Evolutionary conservation across 805 yeast species (phyloP).

Genomic region (Priceomyces melissophilus): DNA sequence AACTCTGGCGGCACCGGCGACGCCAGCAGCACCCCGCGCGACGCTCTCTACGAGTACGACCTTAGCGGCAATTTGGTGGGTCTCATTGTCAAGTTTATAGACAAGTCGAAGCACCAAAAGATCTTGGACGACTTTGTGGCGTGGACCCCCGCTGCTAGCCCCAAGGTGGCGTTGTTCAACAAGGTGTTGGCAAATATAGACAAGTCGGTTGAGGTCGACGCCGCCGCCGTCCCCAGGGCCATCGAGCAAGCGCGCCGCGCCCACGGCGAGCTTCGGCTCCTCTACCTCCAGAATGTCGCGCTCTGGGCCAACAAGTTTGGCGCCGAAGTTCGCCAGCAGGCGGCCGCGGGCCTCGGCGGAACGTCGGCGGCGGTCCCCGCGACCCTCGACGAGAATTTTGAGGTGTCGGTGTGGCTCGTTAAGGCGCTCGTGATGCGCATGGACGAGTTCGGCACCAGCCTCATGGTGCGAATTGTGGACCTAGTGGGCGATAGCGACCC

Average conservation of each 20-base stretch:
- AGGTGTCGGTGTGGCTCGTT: constrained; percentile 62
- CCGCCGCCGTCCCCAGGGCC: constrained; percentile 7
- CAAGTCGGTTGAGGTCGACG: constrained; percentile 26
- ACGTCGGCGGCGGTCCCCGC: no score
- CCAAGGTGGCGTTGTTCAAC: constrained; percentile 33
- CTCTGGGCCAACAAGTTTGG: constrained; percentile 48
- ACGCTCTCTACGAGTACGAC: constrained; percentile 23
- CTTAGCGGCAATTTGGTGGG: constrained; percentile 41
- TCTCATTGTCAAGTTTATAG: constrained; percentile 36
- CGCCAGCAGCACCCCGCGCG: no score
- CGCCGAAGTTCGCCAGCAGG: not conserved
- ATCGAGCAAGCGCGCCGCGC: constrained; percentile 9
- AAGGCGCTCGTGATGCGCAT: constrained; percentile 66
- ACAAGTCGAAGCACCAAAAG: constrained; percentile 42
- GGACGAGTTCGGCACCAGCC: constrained; percentile 34
- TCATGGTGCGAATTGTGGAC: constrained; percentile 17
- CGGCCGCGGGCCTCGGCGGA: not conserved
- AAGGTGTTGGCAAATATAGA: constrained; percentile 54
- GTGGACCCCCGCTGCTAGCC: constrained; percentile 5
- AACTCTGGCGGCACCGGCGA: no score
- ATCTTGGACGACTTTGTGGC: constrained; percentile 36
- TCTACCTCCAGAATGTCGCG: constrained; percentile 54
- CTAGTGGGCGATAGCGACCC: constrained; percentile 28
- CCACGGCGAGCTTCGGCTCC: constrained; percentile 35
- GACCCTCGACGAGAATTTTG: constrained; percentile 37